phyloP scores from a whole-genome alignment of 1,284 basidiomycete genomes.

The Limonomyces culmigenus region DNA sequence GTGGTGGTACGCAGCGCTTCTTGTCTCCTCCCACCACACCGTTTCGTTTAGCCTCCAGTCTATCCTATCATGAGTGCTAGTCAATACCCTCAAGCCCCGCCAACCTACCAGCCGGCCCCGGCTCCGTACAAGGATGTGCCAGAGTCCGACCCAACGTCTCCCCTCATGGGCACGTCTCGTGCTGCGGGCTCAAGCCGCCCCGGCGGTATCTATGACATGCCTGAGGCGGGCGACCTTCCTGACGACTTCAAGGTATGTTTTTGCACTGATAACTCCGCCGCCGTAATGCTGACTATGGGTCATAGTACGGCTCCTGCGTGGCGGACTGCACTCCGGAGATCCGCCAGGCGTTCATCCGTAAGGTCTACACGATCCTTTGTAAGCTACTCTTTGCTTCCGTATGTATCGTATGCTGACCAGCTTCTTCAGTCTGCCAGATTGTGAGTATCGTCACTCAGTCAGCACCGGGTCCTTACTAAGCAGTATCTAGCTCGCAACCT shows the following conservation, averaged over 20 bases:
- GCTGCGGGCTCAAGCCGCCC: conserved; percentile 23
- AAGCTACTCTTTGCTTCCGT: conserved; percentile 15
- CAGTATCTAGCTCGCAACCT: conserved; percentile 46
- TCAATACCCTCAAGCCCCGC: conserved; percentile 21
- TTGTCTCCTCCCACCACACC: no score
- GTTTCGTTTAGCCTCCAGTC: no score
- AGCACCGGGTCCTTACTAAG: no score
- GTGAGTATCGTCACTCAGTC: conserved; percentile 30
- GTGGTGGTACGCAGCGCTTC: no score
- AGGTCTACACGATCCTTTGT: conserved; percentile 72
- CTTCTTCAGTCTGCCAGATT: conserved; percentile 55
- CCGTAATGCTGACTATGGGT: conserved; percentile 1
- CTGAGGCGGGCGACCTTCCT: conserved; percentile 50
- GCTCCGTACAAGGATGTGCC: conserved; percentile 14
- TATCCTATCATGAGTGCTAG: no score
- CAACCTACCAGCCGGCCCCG: conserved; percentile 18
- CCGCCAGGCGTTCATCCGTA: conserved; percentile 59
- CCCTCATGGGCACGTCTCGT: conserved; percentile 26
- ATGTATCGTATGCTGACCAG: no score
- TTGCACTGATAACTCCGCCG: conserved; percentile 2
- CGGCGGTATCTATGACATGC: conserved; percentile 47
- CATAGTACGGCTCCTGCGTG: conserved; percentile 67
- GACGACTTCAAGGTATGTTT: conserved; percentile 66
- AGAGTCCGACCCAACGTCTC: conserved; percentile 23
- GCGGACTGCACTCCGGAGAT: conserved; percentile 58